Percentiles rank a stretch among this genome's conserved stretches.
Conservation (phyloP, 139 green algal species). For the Coccomyxa sp. region DNA sequence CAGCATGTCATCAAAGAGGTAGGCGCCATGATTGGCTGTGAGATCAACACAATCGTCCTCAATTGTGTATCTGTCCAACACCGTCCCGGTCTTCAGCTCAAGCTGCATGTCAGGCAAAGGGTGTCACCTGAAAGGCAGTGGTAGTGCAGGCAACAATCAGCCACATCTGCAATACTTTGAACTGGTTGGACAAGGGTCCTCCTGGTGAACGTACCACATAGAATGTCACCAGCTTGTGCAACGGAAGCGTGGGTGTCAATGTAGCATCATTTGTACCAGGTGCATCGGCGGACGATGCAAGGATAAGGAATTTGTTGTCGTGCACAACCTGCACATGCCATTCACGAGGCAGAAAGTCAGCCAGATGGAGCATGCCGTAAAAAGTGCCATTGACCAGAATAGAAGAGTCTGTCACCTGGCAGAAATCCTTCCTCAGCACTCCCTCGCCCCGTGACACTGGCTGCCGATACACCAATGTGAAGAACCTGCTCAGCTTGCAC, state of each 20-base stretch:
- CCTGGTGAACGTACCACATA: no score
- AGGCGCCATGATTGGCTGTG: conserved; percentile 10
- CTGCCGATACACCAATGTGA: conserved; percentile 8
- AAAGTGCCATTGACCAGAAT: not conserved
- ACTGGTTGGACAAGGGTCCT: no score
- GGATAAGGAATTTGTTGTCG: conserved; percentile 11
- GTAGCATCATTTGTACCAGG: not conserved
- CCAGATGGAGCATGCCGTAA: not conserved
- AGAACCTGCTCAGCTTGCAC: conserved; percentile 22
- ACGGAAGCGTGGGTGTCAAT: not conserved
- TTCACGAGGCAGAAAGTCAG: not conserved
- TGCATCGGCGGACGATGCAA: conserved; percentile 1
- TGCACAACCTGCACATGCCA: conserved; percentile 11
- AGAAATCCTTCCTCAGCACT: conserved; percentile 14
- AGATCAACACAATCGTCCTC: conserved; percentile 21
- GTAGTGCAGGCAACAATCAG: conserved; percentile 11
- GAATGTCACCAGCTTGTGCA: no score
- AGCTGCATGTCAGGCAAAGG: no score
- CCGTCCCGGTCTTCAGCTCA: conserved; percentile 1
- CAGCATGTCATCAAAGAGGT: conserved; percentile 14
- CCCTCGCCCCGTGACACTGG: conserved; percentile 2
- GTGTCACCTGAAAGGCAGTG: no score
- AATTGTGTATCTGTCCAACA: conserved; percentile 12
- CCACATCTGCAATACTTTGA: no score
- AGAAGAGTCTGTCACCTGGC: conserved; percentile 6